Evolutionary conservation across 257 asterid genomes (phyloP), one percentile per base, ranked within the genome.

Genomic region (Henckelia pumila): DNA sequence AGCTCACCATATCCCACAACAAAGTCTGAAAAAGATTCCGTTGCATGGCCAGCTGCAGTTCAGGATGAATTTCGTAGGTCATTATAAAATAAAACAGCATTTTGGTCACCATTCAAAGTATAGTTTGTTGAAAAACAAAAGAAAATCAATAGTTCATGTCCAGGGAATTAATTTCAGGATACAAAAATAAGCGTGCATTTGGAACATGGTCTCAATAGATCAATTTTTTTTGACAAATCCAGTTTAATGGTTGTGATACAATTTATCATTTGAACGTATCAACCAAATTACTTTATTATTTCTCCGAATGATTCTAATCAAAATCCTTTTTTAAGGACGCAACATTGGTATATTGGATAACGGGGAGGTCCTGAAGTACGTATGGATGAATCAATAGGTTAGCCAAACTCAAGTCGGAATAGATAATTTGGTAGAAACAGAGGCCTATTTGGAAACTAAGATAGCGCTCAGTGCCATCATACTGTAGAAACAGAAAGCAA

Each of bases 1-100:
- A 94, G 76, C 87, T 94, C 99, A 4, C 99, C 97, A 67, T 94
- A 95, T 61, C 99, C 99, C 57, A 78, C 99, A 81, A 91, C 99
- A 88, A 91, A 94, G 72, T 94, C 99, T 1, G 99, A 88, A 77
- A 91, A 91, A n/a, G 99, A 88, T 70, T 94, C 97, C 7, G 99
- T 88, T 14, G 77, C 97, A 69, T 94, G 97, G 71, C 99, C 99
- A 81, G 99, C 99, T 94, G 93, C 87, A 86, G 24, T 56, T 80
- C 59, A 82, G 50, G 63, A 75, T 64, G 64, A 32, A 52, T 58
- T 55, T 25, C 28, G 0, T 44, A 19, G 70, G 59, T 81, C 61
- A 76, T 2, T 59, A 52, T 37, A 56, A 61, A 32, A 19, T n/a
- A n/a, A 56, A 29, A 30, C 16, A 32, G 7, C 19, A 61, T 19